Conservation (phyloP, 2,329 filamentous ascomycete species). For the Colletotrichum musae region DNA sequence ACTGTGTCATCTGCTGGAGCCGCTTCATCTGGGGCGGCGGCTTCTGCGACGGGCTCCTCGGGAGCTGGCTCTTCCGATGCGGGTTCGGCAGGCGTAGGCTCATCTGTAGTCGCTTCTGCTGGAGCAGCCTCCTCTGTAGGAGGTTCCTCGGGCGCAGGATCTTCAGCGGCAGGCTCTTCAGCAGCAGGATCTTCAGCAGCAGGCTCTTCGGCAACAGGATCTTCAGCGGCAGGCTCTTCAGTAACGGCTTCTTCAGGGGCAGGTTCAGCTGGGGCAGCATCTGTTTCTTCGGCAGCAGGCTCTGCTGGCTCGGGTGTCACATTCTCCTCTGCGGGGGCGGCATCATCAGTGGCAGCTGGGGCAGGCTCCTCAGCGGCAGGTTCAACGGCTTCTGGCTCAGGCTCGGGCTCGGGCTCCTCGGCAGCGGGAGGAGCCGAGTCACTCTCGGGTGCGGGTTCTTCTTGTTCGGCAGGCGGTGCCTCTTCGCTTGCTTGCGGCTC, state of each 20-base stretch:
- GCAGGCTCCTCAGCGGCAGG: slow-evolving; percentile 28
- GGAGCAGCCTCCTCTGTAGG: not conserved
- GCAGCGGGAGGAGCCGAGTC: not conserved
- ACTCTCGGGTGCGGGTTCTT: slow-evolving; percentile 4
- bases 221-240: slow-evolving; percentile 10
- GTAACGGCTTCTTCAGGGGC: slow-evolving; percentile 31
- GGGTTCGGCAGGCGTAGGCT: not conserved
- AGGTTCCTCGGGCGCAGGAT: not conserved
- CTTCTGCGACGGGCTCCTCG: slow-evolving; percentile 14
- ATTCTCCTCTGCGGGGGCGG: not conserved
- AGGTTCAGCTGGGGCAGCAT: slow-evolving; percentile 33
- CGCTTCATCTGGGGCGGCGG: slow-evolving; percentile 5
- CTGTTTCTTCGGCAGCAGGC: not conserved
- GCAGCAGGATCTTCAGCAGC: not conserved
- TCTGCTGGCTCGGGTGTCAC: not conserved
- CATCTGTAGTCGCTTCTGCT: not conserved
- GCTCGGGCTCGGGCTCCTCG: slow-evolving; percentile 22
- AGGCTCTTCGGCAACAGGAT: not conserved
- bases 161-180: slow-evolving; percentile 12
- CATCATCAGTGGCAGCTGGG: not conserved
- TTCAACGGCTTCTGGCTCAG: slow-evolving; percentile 13
- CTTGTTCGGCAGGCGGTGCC: not conserved
- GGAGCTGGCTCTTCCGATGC: not conserved
- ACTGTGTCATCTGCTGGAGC: not conserved
- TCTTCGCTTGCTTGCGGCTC: slow-evolving; percentile 7